Evolutionary conservation across 163 green algal species (phyloP).

Genomic region (Chlorella variabilis): DNA sequence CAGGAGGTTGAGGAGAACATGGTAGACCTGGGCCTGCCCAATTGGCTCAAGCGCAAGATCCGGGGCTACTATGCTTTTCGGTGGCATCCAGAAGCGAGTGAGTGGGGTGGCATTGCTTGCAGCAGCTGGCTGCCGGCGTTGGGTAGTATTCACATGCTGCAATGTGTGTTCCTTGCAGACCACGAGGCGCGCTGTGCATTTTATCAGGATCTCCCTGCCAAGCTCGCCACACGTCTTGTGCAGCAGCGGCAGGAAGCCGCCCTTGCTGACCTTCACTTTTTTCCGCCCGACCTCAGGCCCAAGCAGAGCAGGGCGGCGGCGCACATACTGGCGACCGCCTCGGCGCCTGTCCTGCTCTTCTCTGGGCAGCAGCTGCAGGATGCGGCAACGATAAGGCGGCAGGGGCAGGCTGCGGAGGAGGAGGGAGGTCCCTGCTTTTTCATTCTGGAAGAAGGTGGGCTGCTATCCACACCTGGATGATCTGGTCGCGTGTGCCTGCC

Average conservation of each 20-base stretch:
- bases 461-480: neutral
- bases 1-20: conserved; percentile 29
- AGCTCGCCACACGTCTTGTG: neutral
- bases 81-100: neutral
- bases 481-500: too few relatives aligned
- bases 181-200: neutral
- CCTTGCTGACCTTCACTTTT: conserved; percentile 4
- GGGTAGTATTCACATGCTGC: neutral
- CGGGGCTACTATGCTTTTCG: neutral
- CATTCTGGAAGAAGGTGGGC: conserved; percentile 22
- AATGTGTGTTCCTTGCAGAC: neutral
- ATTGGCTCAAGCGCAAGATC: conserved; percentile 14
- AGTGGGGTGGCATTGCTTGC: neutral
- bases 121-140: neutral
- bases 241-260: neutral
- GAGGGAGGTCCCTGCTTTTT: neutral
- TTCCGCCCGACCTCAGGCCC: neutral
- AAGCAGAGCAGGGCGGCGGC: neutral
- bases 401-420: neutral
- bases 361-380: neutral
- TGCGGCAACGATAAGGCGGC: neutral
- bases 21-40: neutral
- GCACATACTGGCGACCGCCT: neutral
- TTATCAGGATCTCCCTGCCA: neutral
- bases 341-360: neutral